Base-by-base conservation (phyloP, 306 rosid genomes). In the Datisca glomerata region DNA sequence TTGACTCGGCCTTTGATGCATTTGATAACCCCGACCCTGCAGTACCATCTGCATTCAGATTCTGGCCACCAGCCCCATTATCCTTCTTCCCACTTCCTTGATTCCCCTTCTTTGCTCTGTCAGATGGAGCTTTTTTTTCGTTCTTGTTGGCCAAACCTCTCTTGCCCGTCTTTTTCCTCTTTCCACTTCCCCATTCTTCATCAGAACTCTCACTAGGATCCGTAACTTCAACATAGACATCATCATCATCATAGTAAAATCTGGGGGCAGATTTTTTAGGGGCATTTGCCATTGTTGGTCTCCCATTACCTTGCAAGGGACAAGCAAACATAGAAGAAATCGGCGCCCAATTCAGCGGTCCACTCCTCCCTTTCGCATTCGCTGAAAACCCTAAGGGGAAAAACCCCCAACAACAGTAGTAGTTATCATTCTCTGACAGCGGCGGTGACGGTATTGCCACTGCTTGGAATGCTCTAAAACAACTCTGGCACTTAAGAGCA, bases 401-500 rank as follows among this genome's bases (percentile, higher is more conserved):
- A 42, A 70, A 83, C 5, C 83, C 95, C 95, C 95, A 89, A 24
- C 80, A 74, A 51, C 79, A 72, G 49, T 66, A 89, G 15, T 51
- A 55, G 19, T 61, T 57, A 3, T 53, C 79, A 0, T 46, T 55
- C 3, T 21, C 91, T 0, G 31, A 31, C 62, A 79, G n/a, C 33
- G 67, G 64, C 24, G 95, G 97, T 4, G 89, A 22, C 19, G 74
- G 62, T 16, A 89, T 56, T 40, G 12, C 60, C 59, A 55, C 53
- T 24, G 81, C 97, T 21, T 77, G 78, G 54, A 80, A 89, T 5
- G 68, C 95, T 66, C 80, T 83, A 53, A 35, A 45, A 43, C 97
- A 89, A 40, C 60, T 74, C 73, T 83, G 97, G 49, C 97, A 89
- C 56, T 76, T 75, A 4, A 89, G 67, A 3, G 78, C 78, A 50